Base-by-base conservation (phyloP, 2,329 filamentous ascomycete species). In the Herpotrichia juniperi region DNA sequence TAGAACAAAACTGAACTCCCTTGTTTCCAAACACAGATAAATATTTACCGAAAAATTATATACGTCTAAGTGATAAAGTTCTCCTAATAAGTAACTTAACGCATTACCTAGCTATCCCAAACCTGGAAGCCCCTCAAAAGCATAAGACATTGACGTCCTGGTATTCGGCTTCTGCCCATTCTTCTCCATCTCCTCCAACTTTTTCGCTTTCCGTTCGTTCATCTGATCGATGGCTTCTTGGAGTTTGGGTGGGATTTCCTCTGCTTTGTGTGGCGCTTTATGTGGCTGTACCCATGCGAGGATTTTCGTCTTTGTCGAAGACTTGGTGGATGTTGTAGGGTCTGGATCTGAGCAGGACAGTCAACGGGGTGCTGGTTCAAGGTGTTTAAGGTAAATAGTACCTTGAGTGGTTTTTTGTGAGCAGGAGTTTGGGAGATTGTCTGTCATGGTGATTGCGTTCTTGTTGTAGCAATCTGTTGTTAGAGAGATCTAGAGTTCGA, bases 171-270 rank as follows among this genome's bases (percentile, higher is more conserved):
- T 46, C 19, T 37, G 21, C 5, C 44, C 31, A 5, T 46, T 6
- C 22, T 37, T 37, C 22, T 46, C 30, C 31, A 46, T 37, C 32
- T 46, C 44, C 17, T 35, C 42, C 14, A 37, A 19, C 17, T 26
- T 46, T 4, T 11, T 4, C 31, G 19, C 31, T 21, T 46, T 46
- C 8, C 31, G 44, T n/a, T 24, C 44, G 10, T 35, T n/a, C 44
- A 46, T 46, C 25, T 35, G 30, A 3, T 22, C 6, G 17, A 46
- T 46, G 4, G 31, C 44, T 46, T 46, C 31, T 37, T 46, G 31
- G 16, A 46, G 44, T 3, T n/a, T 4, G 9, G 44, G 44, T 19
- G 44, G 30, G 5, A 46, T 26, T 11, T 24, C 10, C 4, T 46
- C 26, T 7, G 30, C 17, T 32, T 45, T 31, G 3, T 45, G 10